Conservation (phyloP, 2,329 filamentous ascomycete species). For the Thelonectria rubi region DNA sequence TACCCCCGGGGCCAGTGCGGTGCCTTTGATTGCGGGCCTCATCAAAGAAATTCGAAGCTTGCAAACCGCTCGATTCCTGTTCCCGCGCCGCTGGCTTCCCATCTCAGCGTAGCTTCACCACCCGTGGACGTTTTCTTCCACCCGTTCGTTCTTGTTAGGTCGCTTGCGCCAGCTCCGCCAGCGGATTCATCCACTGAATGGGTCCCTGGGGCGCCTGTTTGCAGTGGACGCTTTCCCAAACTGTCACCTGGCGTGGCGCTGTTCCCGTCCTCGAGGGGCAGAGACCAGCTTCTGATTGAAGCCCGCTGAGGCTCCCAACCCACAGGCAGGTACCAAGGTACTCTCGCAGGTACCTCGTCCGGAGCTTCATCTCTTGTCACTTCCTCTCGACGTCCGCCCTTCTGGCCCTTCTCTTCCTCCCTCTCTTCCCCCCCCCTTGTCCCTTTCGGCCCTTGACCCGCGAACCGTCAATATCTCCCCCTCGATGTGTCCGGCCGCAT, state of each 20-base stretch:
- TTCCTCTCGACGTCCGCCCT: conserved; percentile 16
- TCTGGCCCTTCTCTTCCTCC: conserved; percentile 4
- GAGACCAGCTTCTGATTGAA: neutral
- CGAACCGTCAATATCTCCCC: conserved; percentile 31
- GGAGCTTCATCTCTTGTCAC: conserved; percentile 19
- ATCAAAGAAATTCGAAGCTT: conserved; percentile 33
- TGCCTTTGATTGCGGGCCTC: conserved; percentile 39
- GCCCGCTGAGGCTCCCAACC: no score
- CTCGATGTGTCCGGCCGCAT: conserved; percentile 48
- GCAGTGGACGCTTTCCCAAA: conserved; percentile 24
- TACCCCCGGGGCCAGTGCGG: conserved; percentile 41
- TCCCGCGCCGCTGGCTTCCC: conserved; percentile 8
- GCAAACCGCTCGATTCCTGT: conserved; percentile 4
- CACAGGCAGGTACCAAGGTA: conserved; percentile 9
- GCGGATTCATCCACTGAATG: conserved; percentile 8
- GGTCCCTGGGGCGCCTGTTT: neutral
- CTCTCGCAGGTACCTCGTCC: conserved; percentile 8
- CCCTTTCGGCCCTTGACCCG: conserved; percentile 24
- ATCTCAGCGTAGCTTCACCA: conserved; percentile 16
- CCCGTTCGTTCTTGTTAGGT: conserved; percentile 9
- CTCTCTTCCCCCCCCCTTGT: conserved; percentile 17
- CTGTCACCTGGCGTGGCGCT: neutral
- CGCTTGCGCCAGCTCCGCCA: no score
- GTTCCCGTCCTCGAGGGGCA: conserved; percentile 4
- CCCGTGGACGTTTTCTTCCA: conserved; percentile 1